A percentile compares a stretch with the other conserved stretches of the same genome.
Evolutionary conservation across 1,139 yeast species (phyloP).

Genomic region (Pichia sp.): DNA sequence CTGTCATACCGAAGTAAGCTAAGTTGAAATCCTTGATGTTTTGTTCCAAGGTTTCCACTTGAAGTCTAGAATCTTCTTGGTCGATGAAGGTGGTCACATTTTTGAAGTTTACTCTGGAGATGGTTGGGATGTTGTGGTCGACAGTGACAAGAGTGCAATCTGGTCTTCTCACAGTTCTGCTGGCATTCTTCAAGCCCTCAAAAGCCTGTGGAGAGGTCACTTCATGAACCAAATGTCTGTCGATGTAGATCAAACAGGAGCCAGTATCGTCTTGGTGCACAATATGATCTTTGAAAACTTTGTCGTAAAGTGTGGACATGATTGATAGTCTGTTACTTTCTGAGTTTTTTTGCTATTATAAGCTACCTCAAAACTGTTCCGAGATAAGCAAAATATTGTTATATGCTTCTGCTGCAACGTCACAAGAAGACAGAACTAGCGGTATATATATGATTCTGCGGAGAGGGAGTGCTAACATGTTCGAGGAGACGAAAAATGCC

Average conservation of each 20-base stretch:
- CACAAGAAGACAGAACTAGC: neutral
- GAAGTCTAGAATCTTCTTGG: slow-evolving; percentile 87
- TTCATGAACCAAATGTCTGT: slow-evolving; percentile 95
- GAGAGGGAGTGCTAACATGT: neutral
- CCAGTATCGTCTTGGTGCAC: slow-evolving; percentile 88
- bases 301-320: slow-evolving; percentile 63
- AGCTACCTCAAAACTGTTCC: too few species aligned
- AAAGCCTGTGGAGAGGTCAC: slow-evolving; percentile 99
- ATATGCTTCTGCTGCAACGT: neutral
- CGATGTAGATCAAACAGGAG: slow-evolving; percentile 81
- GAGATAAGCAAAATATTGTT: too few species aligned
- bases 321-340: neutral
- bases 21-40: slow-evolving; percentile 87
- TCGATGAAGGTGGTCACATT: slow-evolving; percentile 76
- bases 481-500: neutral
- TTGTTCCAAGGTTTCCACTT: slow-evolving; percentile 86
- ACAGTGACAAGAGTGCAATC: slow-evolving; percentile 97
- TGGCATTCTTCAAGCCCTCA: slow-evolving; percentile 86
- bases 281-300: slow-evolving; percentile 90
- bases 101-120: slow-evolving; percentile 70
- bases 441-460: neutral
- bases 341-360: neutral
- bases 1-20: slow-evolving; percentile 91
- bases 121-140: slow-evolving; percentile 96
- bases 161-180: slow-evolving; percentile 80